Base-by-base conservation (phyloP, 1,284 basidiomycete genomes). In the Marasmius sp. region DNA sequence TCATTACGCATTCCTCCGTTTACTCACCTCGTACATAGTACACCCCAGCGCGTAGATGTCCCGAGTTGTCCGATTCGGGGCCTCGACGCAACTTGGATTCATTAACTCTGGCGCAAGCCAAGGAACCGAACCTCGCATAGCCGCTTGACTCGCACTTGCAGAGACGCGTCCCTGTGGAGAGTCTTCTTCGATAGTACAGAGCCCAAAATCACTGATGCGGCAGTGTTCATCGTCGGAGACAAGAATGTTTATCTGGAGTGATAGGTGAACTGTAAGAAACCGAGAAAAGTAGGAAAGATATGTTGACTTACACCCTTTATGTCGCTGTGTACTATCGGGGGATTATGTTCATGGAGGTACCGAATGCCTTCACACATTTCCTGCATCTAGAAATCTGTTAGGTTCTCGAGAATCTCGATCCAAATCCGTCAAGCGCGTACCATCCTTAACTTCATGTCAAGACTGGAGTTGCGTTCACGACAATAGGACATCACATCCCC, bases 291-390 rank as follows among this genome's bases (percentile, higher is more conserved):
- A 12, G 3, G 34, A 10, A 10, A 14, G 10, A 37, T 1, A 11
- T 27, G 27, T 36, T 11, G 20, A 61, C 65, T 22, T 47, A 67
- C 66, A 5, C 65, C 66, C 45, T 64, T 64, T 6, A 68, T 47
- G 43, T 69, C 67, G 10, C 63, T 65, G 55, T 69, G 67, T 10
- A 66, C 57, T 7, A 69, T 43, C 22, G 58, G 61, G 1, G 64
- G 64, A 38, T 61, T 50, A 2, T 58, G 56, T 22, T 36, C 43
- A 37, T 69, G 67, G 6, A 69, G 50, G 49, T 69, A 69, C 7
- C 48, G 22, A 0, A 69, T 22, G 9, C 66, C 67, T 43, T 57
- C 38, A 6, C 57, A 59, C n/a, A 66, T 51, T 38, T 64, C 60
- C 1, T 27, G 10, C 14, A 65, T 49, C 66, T 66, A 20, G 11